Conservation (phyloP, 257 asterid species). For the Nicotiana paniculata region DNA sequence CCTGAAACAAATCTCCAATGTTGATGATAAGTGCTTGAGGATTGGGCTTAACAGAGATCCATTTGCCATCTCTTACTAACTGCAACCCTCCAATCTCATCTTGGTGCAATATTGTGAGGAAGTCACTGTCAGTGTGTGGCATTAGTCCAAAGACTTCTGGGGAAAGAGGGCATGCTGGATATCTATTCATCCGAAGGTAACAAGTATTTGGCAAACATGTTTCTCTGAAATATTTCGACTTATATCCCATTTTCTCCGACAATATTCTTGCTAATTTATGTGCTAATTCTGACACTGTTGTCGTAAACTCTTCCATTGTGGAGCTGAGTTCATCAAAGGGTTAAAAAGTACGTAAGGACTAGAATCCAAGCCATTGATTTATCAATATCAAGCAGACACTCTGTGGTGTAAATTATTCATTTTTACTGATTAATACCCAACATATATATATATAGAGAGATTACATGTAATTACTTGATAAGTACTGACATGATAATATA, state of each 20-base stretch:
- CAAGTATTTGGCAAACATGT: conserved; percentile 51
- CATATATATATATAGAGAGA: too few relatives aligned
- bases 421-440: too few relatives aligned
- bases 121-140: conserved; percentile 87
- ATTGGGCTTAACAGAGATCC: conserved; percentile 81
- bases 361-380: not conserved
- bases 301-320: conserved; percentile 55
- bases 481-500: too few relatives aligned
- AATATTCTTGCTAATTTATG: conserved; percentile 50
- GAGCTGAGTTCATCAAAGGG: conserved; percentile 30
- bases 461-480: too few relatives aligned
- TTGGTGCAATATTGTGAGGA: conserved; percentile 74
- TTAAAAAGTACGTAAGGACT: not conserved
- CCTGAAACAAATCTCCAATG: conserved; percentile 87
- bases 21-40: conserved; percentile 68
- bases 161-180: conserved; percentile 54
- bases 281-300: conserved; percentile 45
- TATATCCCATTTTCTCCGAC: conserved; percentile 47
- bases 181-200: conserved; percentile 74
- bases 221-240: conserved; percentile 43
- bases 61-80: conserved; percentile 56
- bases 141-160: conserved; percentile 49
- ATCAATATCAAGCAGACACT: too few relatives aligned
- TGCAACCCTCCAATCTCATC: conserved; percentile 84
- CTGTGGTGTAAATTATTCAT: too few relatives aligned